Conservation (phyloP, 129 eudicot genomes). For the Lonicera japonica region DNA sequence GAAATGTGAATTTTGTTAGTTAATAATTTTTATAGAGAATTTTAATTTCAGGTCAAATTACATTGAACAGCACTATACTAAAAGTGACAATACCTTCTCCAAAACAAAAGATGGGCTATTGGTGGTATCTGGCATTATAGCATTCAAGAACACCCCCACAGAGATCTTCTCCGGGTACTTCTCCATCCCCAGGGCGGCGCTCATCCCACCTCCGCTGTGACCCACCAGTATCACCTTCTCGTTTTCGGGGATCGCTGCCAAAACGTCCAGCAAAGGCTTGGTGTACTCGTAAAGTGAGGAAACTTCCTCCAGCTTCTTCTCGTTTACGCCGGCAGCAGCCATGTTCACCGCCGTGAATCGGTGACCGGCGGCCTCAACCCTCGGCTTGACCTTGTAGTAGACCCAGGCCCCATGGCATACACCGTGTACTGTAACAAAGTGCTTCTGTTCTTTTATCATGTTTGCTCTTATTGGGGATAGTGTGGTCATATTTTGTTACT, state of each 20-base stretch:
- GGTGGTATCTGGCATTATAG: slow-evolving; percentile 21
- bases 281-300: slow-evolving; percentile 16
- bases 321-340: slow-evolving; percentile 19
- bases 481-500: too few species aligned
- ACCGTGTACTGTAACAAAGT: slow-evolving; percentile 20
- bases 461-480: neutral
- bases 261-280: slow-evolving; percentile 19
- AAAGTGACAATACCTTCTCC: slow-evolving; percentile 15
- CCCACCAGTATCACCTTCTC: slow-evolving; percentile 26
- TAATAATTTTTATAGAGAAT: too few species aligned
- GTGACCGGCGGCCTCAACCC: slow-evolving; percentile 21
- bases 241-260: slow-evolving; percentile 20
- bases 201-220: slow-evolving; percentile 22
- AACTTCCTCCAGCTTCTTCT: slow-evolving; percentile 21
- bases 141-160: slow-evolving; percentile 22
- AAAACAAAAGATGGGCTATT: slow-evolving; percentile 20
- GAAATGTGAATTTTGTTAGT: too few species aligned
- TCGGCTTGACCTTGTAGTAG: slow-evolving; percentile 23
- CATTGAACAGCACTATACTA: too few species aligned
- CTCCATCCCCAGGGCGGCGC: slow-evolving; percentile 22
- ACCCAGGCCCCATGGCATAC: slow-evolving; percentile 28
- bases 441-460: neutral
- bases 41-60: too few species aligned
- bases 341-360: slow-evolving; percentile 14
- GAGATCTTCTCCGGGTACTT: slow-evolving; percentile 20